phyloP scores from a whole-genome alignment of 1,139 yeast species.

The Protomyces pachydermus region DNA sequence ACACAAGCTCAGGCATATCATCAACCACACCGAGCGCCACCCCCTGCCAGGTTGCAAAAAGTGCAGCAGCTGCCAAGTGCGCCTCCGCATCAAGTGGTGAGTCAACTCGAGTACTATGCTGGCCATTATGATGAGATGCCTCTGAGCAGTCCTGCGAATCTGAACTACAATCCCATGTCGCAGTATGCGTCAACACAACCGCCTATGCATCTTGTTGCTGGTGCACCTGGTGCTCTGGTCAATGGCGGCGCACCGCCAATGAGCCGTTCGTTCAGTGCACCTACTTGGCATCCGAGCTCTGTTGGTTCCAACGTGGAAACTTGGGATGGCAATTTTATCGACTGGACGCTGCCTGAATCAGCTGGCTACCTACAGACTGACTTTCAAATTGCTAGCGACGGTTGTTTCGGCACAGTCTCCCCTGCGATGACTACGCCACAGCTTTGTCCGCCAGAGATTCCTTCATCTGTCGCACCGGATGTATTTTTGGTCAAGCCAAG shows the following conservation, averaged over 20 bases:
- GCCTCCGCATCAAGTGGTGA: not conserved
- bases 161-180: not conserved
- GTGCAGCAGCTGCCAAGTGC: not conserved
- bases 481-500: not conserved
- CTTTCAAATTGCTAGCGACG: constrained; percentile 11
- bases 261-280: constrained; percentile 19
- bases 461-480: not conserved
- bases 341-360: constrained; percentile 24
- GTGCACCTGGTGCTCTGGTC: not conserved
- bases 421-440: not conserved
- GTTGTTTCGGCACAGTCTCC: constrained; percentile 9
- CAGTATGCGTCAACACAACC: not conserved
- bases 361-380: constrained; percentile 22
- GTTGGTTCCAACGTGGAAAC: constrained; percentile 1
- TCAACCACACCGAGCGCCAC: not conserved
- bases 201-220: not conserved
- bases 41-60: not conserved
- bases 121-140: not conserved
- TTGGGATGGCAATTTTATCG: constrained; percentile 16
- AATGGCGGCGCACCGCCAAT: constrained; percentile 6
- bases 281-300: constrained; percentile 10
- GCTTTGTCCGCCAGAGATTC: constrained; percentile 2
- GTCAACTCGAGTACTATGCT: not conserved
- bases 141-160: not conserved
- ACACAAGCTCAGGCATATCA: not conserved